phyloP scores from a whole-genome alignment of 2,329 filamentous ascomycete species.

The Penicillium sp. region DNA sequence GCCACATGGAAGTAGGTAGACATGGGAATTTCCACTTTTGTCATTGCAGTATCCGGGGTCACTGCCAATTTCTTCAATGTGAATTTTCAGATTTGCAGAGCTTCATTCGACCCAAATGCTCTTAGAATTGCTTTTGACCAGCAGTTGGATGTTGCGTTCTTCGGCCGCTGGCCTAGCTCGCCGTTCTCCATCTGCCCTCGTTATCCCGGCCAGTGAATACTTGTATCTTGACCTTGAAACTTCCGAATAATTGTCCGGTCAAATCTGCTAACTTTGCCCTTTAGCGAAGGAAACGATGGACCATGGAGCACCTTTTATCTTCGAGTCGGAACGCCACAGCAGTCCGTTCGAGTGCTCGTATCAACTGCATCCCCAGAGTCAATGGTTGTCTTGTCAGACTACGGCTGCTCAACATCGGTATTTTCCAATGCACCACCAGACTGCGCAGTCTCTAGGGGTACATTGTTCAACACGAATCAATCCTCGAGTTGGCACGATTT shows the following conservation, averaged over 20 bases:
- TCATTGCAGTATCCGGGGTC: neutral
- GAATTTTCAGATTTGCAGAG: neutral
- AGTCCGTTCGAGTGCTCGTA: constrained; percentile 58
- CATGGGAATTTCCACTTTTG: neutral
- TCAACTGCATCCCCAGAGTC: constrained; percentile 72
- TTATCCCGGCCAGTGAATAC: constrained; percentile 18
- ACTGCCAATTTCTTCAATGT: neutral
- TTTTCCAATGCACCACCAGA: constrained; percentile 48
- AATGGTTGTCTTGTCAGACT: constrained; percentile 65
- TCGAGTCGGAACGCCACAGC: constrained; percentile 56
- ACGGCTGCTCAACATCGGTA: constrained; percentile 49
- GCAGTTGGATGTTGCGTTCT: constrained; percentile 1
- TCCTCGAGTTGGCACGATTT: constrained; percentile 15
- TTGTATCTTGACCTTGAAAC: constrained; percentile 6
- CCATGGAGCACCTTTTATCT: constrained; percentile 71
- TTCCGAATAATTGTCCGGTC: neutral
- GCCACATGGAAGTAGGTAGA: neutral
- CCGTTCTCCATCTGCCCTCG: constrained; percentile 15
- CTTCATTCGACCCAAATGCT: neutral
- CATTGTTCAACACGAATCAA: constrained; percentile 11
- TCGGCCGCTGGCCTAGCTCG: neutral
- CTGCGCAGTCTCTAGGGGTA: constrained; percentile 17
- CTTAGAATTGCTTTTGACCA: neutral
- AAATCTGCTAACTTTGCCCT: neutral
- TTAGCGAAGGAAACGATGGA: constrained; percentile 66